Evolutionary conservation across 78 protist species (phyloP).

Genomic region (Salpingoeca rosetta): DNA sequence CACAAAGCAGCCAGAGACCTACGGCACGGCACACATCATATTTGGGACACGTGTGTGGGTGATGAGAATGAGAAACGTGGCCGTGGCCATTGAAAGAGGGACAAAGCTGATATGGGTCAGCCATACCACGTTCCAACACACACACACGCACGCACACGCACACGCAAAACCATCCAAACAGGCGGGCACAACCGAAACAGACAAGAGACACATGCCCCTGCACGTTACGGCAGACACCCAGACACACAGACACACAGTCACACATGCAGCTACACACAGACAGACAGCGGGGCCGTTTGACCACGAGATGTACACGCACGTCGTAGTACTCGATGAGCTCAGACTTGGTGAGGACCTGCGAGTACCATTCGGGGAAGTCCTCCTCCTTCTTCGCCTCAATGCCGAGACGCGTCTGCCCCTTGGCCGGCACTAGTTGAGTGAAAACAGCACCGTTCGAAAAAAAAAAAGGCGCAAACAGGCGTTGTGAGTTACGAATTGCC

Average conservation of each 20-base stretch:
- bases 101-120: slow-evolving; percentile 68
- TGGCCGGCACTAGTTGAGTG: too few relatives aligned
- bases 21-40: too few relatives aligned
- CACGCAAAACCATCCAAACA: background rate
- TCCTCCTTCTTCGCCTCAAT: slow-evolving; percentile 33
- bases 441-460: background rate
- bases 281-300: background rate
- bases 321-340: slow-evolving; percentile 88
- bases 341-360: slow-evolving; percentile 63
- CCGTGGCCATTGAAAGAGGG: slow-evolving; percentile 82
- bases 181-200: background rate
- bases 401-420: slow-evolving; percentile 3
- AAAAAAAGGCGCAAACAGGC: background rate
- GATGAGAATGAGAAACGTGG: too few relatives aligned
- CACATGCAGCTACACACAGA: background rate
- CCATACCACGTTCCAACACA: background rate
- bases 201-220: too few relatives aligned
- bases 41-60: too few relatives aligned
- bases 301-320: slow-evolving; percentile 42
- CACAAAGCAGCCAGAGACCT: slow-evolving; percentile 71
- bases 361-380: slow-evolving; percentile 73
- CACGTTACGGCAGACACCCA: background rate
- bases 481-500: background rate
- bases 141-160: background rate
- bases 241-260: background rate